Evolutionary conservation across 192 early-diverging fungal species (phyloP).

Genomic region (Linnemannia exigua): DNA sequence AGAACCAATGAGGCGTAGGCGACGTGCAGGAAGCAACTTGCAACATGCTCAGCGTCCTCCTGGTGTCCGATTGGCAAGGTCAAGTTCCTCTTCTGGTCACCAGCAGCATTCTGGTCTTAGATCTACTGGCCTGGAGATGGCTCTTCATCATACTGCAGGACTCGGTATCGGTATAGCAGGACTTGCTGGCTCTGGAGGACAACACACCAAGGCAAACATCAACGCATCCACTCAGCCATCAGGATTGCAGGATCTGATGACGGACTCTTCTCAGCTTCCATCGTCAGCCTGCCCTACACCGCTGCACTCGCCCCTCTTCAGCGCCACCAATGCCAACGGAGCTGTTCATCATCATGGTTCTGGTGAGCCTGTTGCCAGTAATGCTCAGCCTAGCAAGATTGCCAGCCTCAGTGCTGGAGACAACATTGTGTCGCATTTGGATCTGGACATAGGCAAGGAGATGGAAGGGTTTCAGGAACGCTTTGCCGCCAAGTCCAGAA

Average conservation of each 20-base stretch:
- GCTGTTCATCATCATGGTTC: constrained; percentile 34
- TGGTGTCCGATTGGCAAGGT: background rate
- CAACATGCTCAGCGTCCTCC: background rate
- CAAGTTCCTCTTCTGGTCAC: background rate
- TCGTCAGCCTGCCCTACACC: constrained; percentile 61
- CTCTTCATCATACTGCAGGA: constrained; percentile 13
- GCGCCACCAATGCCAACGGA: constrained; percentile 34
- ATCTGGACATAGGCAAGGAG: constrained; percentile 48
- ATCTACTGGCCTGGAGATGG: constrained; percentile 2
- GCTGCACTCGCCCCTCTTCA: constrained; percentile 59
- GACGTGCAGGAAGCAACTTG: constrained; percentile 10
- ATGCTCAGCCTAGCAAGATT: background rate
- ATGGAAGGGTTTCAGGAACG: constrained; percentile 46
- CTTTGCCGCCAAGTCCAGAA: constrained; percentile 10
- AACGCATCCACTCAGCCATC: background rate
- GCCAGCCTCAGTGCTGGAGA: background rate
- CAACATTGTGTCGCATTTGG: constrained; percentile 39
- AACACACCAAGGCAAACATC: background rate
- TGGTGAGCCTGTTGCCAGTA: constrained; percentile 13
- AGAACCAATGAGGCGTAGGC: constrained; percentile 14
- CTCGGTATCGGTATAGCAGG: constrained; percentile 18
- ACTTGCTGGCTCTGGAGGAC: background rate
- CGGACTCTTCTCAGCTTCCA: constrained; percentile 56
- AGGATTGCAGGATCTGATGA: constrained; percentile 36
- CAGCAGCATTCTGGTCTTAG: background rate